phyloP scores from a whole-genome alignment of 2,329 filamentous ascomycete genomes.

The Phaeosphaeria sp. region DNA sequence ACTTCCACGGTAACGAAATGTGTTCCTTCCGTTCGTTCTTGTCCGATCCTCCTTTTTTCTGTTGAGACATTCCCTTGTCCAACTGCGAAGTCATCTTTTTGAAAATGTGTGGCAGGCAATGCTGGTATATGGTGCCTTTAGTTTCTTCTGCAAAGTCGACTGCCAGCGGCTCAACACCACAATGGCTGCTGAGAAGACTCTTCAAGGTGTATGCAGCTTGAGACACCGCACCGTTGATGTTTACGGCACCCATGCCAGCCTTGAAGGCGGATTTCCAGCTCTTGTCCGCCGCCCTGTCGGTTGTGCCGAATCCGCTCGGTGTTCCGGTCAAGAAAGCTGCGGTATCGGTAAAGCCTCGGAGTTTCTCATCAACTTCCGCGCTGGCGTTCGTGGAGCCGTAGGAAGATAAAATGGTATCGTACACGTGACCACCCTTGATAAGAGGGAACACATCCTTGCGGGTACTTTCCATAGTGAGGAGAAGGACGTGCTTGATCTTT shows the following conservation, averaged over 20 bases:
- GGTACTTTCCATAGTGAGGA: constrained; percentile 23
- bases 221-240: constrained; percentile 21
- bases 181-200: constrained; percentile 23
- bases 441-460: constrained; percentile 24
- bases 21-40: constrained; percentile 1
- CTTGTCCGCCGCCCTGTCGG: background rate
- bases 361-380: constrained; percentile 14
- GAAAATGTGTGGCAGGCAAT: constrained; percentile 21
- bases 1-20: constrained; percentile 11
- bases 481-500: constrained; percentile 19
- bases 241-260: constrained; percentile 19
- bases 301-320: constrained; percentile 8
- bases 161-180: constrained; percentile 22
- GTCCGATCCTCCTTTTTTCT: background rate
- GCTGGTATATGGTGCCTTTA: constrained; percentile 19
- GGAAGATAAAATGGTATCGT: constrained; percentile 15
- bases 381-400: constrained; percentile 11
- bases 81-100: constrained; percentile 6
- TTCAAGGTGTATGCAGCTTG: constrained; percentile 25
- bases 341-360: constrained; percentile 12
- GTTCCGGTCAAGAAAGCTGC: constrained; percentile 18
- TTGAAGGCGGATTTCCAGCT: constrained; percentile 18
- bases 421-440: constrained; percentile 18
- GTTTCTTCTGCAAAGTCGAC: constrained; percentile 25
- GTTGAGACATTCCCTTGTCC: background rate